Percentiles rank a stretch among this genome's conserved stretches.
phyloP scores from a whole-genome alignment of 2,329 filamentous ascomycete species.

The Pezicula carpinea region DNA sequence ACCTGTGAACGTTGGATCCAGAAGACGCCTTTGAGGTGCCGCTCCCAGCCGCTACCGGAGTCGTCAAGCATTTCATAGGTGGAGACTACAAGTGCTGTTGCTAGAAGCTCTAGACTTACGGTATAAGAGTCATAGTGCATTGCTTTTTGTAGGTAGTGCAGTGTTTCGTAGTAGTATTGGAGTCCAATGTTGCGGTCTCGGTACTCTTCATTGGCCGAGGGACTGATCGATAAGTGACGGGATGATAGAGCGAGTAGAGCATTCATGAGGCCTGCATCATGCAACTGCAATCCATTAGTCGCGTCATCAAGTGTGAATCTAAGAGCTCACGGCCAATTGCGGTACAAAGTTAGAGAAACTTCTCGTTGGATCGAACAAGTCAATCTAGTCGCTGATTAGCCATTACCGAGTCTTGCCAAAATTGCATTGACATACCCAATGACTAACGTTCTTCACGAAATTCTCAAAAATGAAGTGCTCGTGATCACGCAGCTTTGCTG shows the following conservation, averaged over 20 bases:
- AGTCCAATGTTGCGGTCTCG: slow-evolving; percentile 34
- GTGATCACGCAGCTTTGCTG: slow-evolving; percentile 16
- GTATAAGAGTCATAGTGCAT: slow-evolving; percentile 55
- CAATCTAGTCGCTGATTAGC: slow-evolving; percentile 22
- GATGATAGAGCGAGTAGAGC: slow-evolving; percentile 51
- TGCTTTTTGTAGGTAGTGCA: slow-evolving; percentile 56
- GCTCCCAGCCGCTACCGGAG: slow-evolving; percentile 50
- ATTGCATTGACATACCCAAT: slow-evolving; percentile 12
- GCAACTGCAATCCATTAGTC: slow-evolving; percentile 32
- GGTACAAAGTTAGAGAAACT: slow-evolving; percentile 31
- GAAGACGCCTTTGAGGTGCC: slow-evolving; percentile 60
- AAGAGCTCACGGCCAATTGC: slow-evolving; percentile 23
- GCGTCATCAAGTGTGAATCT: slow-evolving; percentile 3
- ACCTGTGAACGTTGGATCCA: slow-evolving; percentile 61
- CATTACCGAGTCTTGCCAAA: not conserved
- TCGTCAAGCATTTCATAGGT: slow-evolving; percentile 65
- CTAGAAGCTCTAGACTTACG: slow-evolving; percentile 51
- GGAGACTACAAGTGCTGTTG: slow-evolving; percentile 55
- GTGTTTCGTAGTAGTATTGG: slow-evolving; percentile 58
- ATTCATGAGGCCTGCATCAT: slow-evolving; percentile 52
- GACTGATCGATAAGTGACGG: slow-evolving; percentile 42
- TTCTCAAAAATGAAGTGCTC: slow-evolving; percentile 20
- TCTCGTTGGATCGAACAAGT: slow-evolving; percentile 30
- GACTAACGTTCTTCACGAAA: slow-evolving; percentile 20
- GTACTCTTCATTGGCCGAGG: slow-evolving; percentile 15